Percentiles rank a stretch among this genome's conserved stretches.
Conservation (phyloP, 495 filamentous ascomycete genomes). For the Jackrogersella multiformis region DNA sequence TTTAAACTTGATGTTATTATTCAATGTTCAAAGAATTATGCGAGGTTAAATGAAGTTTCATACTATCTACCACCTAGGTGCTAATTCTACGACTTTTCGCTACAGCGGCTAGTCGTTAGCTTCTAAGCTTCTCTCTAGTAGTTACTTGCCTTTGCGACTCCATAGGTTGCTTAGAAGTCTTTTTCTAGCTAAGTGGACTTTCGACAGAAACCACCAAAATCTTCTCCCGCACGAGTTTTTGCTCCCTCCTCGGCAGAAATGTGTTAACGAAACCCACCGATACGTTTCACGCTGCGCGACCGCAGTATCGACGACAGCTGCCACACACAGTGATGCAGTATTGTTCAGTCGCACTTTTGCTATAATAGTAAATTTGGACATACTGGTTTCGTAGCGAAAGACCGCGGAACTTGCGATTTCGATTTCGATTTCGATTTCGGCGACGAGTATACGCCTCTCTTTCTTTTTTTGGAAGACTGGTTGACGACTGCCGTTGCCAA, state of each 20-base stretch:
- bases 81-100: conserved; percentile 18
- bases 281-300: conserved; percentile 30
- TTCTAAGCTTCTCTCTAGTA: conserved; percentile 2
- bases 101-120: conserved; percentile 24
- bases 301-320: conserved; percentile 20
- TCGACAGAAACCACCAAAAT: conserved; percentile 20
- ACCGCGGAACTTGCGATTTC: conserved; percentile 7
- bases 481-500: conserved; percentile 4
- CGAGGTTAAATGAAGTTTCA: conserved; percentile 29
- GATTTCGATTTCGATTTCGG: not conserved
- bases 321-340: not conserved
- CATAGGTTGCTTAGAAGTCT: not conserved
- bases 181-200: conserved; percentile 13
- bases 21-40: conserved; percentile 10
- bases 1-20: not conserved
- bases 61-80: no score
- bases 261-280: conserved; percentile 24
- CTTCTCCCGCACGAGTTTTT: conserved; percentile 16
- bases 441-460: not conserved
- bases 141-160: conserved; percentile 24
- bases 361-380: not conserved
- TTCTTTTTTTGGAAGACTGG: not conserved
- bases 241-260: conserved; percentile 27
- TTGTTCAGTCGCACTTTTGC: not conserved
- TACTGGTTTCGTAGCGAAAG: not conserved